Conservation (phyloP, 176 grass and related monocot species). For the Cenchrus purpureus region DNA sequence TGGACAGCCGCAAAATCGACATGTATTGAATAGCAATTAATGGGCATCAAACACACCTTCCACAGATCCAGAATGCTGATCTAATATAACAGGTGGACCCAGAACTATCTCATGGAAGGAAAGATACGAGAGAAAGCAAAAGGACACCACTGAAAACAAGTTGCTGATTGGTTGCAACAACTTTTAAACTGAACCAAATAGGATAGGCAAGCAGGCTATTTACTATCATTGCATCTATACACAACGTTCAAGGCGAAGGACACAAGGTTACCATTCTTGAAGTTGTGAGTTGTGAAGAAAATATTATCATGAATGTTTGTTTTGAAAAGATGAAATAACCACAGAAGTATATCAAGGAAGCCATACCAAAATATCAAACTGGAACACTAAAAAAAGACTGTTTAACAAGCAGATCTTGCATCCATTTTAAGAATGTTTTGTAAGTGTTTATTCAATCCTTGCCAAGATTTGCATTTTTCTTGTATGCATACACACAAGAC, state of each 20-base stretch:
- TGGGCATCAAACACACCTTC: neutral
- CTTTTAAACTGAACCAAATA: constrained; percentile 34
- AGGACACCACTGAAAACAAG: constrained; percentile 6
- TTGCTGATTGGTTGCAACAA: constrained; percentile 23
- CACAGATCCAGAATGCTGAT: constrained; percentile 7
- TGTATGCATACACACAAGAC: neutral
- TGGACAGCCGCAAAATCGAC: neutral
- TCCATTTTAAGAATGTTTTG: neutral
- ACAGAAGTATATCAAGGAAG: neutral
- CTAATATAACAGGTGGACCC: constrained; percentile 23
- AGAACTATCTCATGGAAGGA: neutral
- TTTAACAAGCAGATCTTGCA: too few relatives aligned
- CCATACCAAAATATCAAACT: constrained; percentile 6
- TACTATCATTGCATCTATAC: neutral
- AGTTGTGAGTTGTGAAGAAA: neutral
- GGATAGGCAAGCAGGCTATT: constrained; percentile 15
- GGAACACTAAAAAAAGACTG: neutral
- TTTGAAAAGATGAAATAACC: neutral
- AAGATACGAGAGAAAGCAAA: neutral
- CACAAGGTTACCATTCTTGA: neutral
- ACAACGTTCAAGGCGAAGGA: constrained; percentile 9
- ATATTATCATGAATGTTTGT: neutral
- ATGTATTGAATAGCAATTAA: constrained; percentile 13
- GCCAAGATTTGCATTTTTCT: neutral
- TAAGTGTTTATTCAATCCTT: neutral